phyloP scores from a whole-genome alignment of 2,329 filamentous ascomycete species.

The Celoporthe dispersa region DNA sequence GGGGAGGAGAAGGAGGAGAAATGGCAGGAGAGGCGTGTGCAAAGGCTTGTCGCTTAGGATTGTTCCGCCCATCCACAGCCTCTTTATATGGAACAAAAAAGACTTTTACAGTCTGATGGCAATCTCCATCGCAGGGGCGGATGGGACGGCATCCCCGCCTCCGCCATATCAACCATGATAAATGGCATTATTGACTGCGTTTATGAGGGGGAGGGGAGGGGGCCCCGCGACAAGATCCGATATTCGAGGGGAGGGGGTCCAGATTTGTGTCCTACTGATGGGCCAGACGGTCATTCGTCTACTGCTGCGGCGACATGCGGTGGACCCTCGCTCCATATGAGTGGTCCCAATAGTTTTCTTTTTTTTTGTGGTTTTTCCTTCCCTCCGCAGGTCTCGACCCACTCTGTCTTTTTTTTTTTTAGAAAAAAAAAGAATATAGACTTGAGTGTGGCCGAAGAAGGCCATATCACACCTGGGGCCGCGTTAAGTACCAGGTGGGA shows the following conservation, averaged over 20 bases:
- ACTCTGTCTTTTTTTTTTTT: background rate
- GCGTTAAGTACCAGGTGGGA: background rate
- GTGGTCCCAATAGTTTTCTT: background rate
- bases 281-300: background rate
- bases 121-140: background rate
- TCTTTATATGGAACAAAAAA: background rate
- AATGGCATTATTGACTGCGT: slow-evolving; percentile 3
- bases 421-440: background rate
- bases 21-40: background rate
- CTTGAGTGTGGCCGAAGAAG: background rate
- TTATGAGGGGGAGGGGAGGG: background rate
- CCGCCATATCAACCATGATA: background rate
- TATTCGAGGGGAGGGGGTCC: background rate
- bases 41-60: background rate
- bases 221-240: background rate
- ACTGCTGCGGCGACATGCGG: background rate
- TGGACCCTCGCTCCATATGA: background rate
- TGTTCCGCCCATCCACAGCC: background rate
- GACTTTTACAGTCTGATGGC: background rate
- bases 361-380: background rate
- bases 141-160: background rate
- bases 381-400: background rate
- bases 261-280: background rate
- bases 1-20: background rate
- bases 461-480: background rate